Percentiles rank a stretch among this genome's conserved stretches.
These are phyloP conservation scores for Lanmaoa pseudosensibilis DNA, from an alignment of 768 basidiomycete species.

Conservation along the genomic window DNA sequence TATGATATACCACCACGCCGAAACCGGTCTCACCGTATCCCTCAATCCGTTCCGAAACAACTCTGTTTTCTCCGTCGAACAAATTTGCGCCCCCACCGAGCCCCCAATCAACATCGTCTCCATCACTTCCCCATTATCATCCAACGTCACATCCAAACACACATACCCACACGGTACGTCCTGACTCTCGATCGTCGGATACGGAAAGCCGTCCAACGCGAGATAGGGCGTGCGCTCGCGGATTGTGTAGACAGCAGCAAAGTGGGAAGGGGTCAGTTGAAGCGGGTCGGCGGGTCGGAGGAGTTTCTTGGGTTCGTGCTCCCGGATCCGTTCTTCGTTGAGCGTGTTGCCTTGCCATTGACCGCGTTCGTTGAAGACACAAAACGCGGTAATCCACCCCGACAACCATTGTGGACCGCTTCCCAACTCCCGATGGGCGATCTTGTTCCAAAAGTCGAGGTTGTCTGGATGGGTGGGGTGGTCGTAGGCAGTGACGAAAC, in stretches of 20 bases:
- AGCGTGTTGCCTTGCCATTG: conserved; percentile 33
- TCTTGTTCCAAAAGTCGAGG: conserved; percentile 40
- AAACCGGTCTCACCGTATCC: conserved; percentile 33
- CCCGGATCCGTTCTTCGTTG: conserved; percentile 29
- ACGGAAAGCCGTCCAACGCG: conserved; percentile 29
- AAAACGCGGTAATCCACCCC: conserved; percentile 43
- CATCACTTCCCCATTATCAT: conserved; percentile 26
- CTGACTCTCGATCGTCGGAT: conserved; percentile 28
- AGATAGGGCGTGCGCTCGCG: conserved; percentile 23
- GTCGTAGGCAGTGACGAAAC: conserved; percentile 40
- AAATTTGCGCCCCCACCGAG: conserved; percentile 30
- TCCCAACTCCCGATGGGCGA: conserved; percentile 28
- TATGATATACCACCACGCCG: conserved; percentile 35
- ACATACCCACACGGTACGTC: conserved; percentile 33
- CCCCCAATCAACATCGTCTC: conserved; percentile 34
- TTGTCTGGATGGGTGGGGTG: conserved; percentile 29
- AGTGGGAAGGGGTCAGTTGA: conserved; percentile 25
- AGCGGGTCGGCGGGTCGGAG: conserved; percentile 30
- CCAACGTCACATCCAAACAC: conserved; percentile 30
- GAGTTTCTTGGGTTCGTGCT: conserved; percentile 34
- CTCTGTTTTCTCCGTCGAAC: conserved; percentile 30
- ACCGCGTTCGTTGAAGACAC: conserved; percentile 33
- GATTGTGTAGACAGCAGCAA: conserved; percentile 27
- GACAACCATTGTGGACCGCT: conserved; percentile 35
- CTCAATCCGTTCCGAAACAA: conserved; percentile 31